These are phyloP conservation scores for Balansia obtecta DNA, from an alignment of 2,329 filamentous ascomycete genomes.

Conservation along the genomic window DNA sequence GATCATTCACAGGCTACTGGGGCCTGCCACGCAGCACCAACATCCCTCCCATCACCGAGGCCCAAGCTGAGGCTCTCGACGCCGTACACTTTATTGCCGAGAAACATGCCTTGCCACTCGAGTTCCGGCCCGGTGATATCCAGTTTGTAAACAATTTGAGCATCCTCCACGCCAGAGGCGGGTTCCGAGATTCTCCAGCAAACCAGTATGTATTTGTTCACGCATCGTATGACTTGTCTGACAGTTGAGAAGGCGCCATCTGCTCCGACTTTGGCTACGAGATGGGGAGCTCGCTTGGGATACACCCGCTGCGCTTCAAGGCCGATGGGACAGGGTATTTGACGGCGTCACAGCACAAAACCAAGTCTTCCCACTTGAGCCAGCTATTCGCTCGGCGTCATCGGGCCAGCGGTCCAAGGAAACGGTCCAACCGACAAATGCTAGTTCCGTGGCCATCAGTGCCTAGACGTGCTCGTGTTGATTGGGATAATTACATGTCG, in stretches of 20 bases:
- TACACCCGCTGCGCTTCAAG: slow-evolving; percentile 29
- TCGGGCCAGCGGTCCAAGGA: background rate
- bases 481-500: no score
- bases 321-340: slow-evolving; percentile 41
- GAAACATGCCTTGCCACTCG: slow-evolving; percentile 29
- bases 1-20: slow-evolving; percentile 45
- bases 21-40: slow-evolving; percentile 36
- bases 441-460: background rate
- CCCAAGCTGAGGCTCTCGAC: slow-evolving; percentile 40
- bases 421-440: background rate
- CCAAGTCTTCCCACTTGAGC: slow-evolving; percentile 44
- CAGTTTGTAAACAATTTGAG: slow-evolving; percentile 43
- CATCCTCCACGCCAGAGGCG: slow-evolving; percentile 39
- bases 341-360: slow-evolving; percentile 36
- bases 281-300: slow-evolving; percentile 37
- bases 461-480: background rate
- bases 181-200: slow-evolving; percentile 30
- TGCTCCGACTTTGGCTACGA: slow-evolving; percentile 37
- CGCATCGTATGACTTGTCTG: slow-evolving; percentile 6
- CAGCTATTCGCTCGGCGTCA: slow-evolving; percentile 12
- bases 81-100: slow-evolving; percentile 37
- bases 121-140: slow-evolving; percentile 39
- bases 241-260: slow-evolving; percentile 24
- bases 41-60: slow-evolving; percentile 40
- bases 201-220: slow-evolving; percentile 25